Evolutionary conservation across 306 rosid genomes (phyloP).

Genomic region (Carpinus fangiana): DNA sequence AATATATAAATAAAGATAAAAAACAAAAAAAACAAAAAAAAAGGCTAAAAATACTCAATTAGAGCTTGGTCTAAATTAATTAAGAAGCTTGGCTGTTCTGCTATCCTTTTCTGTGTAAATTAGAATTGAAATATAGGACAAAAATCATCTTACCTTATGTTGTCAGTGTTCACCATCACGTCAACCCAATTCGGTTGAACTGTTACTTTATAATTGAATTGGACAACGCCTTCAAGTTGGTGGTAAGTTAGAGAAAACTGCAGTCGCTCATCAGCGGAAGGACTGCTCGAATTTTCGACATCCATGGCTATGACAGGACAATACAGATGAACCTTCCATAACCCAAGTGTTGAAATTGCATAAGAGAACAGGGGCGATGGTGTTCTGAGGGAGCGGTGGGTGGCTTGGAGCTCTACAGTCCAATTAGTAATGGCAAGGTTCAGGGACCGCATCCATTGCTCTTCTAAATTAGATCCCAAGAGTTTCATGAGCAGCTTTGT

Average conservation of each 20-base stretch:
- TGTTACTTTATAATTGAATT: conserved; percentile 64
- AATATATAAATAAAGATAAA: no score
- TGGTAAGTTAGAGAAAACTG: conserved; percentile 75
- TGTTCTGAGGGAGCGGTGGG: conserved; percentile 38
- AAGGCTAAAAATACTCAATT: not conserved
- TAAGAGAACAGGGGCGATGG: conserved; percentile 80
- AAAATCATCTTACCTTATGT: conserved; percentile 63
- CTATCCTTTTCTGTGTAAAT: not conserved
- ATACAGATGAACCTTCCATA: conserved; percentile 83
- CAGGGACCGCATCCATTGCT: conserved; percentile 87
- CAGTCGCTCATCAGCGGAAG: conserved; percentile 67
- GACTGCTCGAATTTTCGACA: conserved; percentile 45
- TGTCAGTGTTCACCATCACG: conserved; percentile 65
- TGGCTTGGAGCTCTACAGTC: conserved; percentile 60
- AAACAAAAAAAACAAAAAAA: not conserved
- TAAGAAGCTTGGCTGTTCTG: not conserved
- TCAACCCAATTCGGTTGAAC: conserved; percentile 69
- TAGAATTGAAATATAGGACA: not conserved
- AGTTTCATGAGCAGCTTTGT: conserved; percentile 63
- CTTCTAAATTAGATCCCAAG: conserved; percentile 80
- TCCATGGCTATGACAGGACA: conserved; percentile 86
- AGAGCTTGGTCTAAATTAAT: not conserved
- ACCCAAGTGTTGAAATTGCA: conserved; percentile 57
- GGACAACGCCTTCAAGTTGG: conserved; percentile 90
- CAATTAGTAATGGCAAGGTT: conserved; percentile 88